Conservation (phyloP, 805 yeast species). For the Tetrapisispora arboricola region DNA sequence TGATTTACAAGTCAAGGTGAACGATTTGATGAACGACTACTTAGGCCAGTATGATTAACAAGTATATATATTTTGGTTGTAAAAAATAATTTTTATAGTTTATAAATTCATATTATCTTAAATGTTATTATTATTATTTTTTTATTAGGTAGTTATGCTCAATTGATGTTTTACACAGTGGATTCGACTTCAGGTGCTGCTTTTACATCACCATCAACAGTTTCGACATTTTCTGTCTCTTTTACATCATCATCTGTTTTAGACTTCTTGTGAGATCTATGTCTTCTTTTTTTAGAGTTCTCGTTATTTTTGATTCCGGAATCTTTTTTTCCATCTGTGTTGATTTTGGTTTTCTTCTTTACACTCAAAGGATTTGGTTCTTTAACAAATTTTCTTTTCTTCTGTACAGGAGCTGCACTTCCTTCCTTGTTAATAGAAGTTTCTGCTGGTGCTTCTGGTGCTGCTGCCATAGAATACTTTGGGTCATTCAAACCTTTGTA, state of each 20-base stretch:
- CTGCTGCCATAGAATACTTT: constrained; percentile 37
- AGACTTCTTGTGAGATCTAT: not conserved
- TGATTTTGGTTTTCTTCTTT: constrained; percentile 43
- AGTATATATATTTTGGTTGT: too few relatives aligned
- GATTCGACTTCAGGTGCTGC: not conserved
- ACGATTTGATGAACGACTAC: not conserved
- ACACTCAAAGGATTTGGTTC: constrained; percentile 88
- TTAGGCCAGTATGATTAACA: not conserved
- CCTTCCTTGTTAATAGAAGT: too few relatives aligned
- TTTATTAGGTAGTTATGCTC: not conserved
- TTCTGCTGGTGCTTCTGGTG: too few relatives aligned
- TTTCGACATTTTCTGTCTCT: not conserved
- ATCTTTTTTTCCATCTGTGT: not conserved
- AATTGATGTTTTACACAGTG: not conserved
- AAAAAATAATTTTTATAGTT: too few relatives aligned
- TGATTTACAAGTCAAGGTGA: not conserved
- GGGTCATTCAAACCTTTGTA: constrained; percentile 69
- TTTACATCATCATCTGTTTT: not conserved
- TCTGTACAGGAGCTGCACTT: constrained; percentile 32
- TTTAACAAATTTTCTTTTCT: constrained; percentile 54
- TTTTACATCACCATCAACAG: not conserved
- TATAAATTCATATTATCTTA: not conserved
- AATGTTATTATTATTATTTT: too few relatives aligned
- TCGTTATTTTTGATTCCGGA: not conserved
- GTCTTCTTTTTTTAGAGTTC: constrained; percentile 3